A percentile compares a stretch with the other conserved stretches of the same genome.
Conservation (phyloP, 345 rosid species). For the Abelmoschus esculentus region DNA sequence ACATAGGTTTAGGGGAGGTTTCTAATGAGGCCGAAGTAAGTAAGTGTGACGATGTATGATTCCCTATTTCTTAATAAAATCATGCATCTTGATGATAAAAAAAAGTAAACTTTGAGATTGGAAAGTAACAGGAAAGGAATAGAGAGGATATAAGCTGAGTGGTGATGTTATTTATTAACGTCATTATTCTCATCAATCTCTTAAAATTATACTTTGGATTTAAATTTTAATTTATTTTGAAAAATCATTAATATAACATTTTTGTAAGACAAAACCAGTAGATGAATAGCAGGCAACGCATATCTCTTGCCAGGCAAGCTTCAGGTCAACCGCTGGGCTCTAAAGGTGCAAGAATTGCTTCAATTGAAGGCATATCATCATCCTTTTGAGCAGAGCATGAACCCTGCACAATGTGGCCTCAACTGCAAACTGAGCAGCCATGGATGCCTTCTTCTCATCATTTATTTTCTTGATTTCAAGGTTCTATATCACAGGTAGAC, state of each 20-base stretch:
- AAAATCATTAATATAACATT: too few species aligned
- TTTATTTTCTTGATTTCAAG: too few species aligned
- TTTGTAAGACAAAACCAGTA: conserved; percentile 6
- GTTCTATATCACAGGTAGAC: not conserved
- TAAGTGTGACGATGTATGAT: too few species aligned
- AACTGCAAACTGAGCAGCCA: conserved; percentile 99
- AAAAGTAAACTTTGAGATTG: not conserved
- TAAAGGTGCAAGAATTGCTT: conserved; percentile 96
- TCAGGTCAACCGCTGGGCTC: conserved; percentile 98
- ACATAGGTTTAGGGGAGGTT: too few species aligned
- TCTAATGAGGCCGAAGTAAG: too few species aligned
- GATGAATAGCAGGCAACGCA: conserved; percentile 3
- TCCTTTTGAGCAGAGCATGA: conserved; percentile 99
- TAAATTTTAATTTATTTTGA: too few species aligned
- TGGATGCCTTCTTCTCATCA: conserved; percentile 94
- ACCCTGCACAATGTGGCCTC: conserved; percentile 97
- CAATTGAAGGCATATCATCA: conserved; percentile 99
- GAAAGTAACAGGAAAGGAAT: not conserved
- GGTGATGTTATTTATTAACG: not conserved
- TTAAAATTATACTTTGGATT: too few species aligned
- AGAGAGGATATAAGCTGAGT: not conserved
- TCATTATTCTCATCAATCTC: too few species aligned
- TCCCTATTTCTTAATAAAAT: too few species aligned
- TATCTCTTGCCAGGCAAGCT: conserved; percentile 78
- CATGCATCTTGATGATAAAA: too few species aligned